Conservation (phyloP, 257 asterid species). For the Marsdenia floribunda region DNA sequence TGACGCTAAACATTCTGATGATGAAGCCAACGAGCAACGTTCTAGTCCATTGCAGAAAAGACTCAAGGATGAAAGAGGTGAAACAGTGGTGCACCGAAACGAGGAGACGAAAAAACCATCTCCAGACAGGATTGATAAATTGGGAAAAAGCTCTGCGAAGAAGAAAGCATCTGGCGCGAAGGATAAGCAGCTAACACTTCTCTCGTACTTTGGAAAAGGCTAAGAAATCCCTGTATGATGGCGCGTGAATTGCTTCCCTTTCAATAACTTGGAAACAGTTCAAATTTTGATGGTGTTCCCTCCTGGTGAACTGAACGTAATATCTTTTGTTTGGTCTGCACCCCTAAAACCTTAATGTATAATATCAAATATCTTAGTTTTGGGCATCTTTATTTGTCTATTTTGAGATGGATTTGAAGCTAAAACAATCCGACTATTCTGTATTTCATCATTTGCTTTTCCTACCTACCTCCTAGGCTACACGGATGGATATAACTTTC, state of each 20-base stretch:
- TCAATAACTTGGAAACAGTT: neutral
- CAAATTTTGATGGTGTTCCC: neutral
- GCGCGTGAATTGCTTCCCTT: neutral
- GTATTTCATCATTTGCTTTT: neutral
- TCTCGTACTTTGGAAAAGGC: constrained; percentile 70
- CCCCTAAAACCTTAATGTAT: neutral
- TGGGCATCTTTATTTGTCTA: neutral
- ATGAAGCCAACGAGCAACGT: constrained; percentile 18
- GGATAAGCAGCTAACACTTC: constrained; percentile 59
- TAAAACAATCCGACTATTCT: neutral
- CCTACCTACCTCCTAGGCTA: neutral
- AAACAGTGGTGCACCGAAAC: neutral
- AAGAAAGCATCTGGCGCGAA: constrained; percentile 23
- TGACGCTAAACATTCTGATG: constrained; percentile 24
- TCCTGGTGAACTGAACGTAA: neutral
- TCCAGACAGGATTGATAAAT: constrained; percentile 15
- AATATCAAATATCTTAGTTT: neutral
- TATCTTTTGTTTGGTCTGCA: neutral
- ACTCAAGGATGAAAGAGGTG: constrained; percentile 28
- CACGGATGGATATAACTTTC: neutral
- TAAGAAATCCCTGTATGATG: constrained; percentile 7
- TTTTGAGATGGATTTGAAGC: neutral
- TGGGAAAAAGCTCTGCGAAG: constrained; percentile 19
- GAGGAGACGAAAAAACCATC: constrained; percentile 12
- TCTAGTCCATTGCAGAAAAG: constrained; percentile 43